A percentile compares a stretch with the other conserved stretches of the same genome.
Evolutionary conservation across 164 flowering plant species (phyloP).

Genomic region (Cinnamomum chago): DNA sequence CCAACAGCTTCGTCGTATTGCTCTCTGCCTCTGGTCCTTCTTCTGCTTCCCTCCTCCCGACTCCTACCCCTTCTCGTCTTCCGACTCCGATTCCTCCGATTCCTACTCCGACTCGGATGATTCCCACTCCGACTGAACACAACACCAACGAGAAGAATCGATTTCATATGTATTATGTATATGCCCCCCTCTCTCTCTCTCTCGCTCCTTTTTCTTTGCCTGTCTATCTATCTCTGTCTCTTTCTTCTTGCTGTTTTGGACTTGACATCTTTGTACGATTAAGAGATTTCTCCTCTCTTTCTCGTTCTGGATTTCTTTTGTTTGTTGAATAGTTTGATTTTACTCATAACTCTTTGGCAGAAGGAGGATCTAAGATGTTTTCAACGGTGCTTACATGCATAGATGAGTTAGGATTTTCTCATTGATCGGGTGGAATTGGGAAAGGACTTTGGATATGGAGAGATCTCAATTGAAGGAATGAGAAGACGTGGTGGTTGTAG

Average conservation of each 20-base stretch:
- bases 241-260: neutral
- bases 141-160: neutral
- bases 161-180: slow-evolving; percentile 1
- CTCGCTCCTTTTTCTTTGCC: neutral
- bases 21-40: slow-evolving; percentile 55
- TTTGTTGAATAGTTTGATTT: no score
- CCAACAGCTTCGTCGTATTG: slow-evolving; percentile 57
- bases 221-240: neutral
- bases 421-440: no score
- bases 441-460: no score
- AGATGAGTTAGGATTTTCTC: no score
- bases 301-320: no score
- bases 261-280: neutral
- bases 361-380: no score
- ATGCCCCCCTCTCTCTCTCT: slow-evolving; percentile 3
- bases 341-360: no score
- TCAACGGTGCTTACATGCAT: no score
- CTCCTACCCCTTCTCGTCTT: slow-evolving; percentile 16
- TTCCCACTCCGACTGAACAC: slow-evolving; percentile 29
- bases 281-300: neutral
- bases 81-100: slow-evolving; percentile 19
- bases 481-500: no score
- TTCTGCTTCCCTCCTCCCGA: slow-evolving; percentile 49
- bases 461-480: no score
- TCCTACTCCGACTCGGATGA: slow-evolving; percentile 17